phyloP scores from a whole-genome alignment of 805 yeast species.

The Yamadazyma tumulicola region DNA sequence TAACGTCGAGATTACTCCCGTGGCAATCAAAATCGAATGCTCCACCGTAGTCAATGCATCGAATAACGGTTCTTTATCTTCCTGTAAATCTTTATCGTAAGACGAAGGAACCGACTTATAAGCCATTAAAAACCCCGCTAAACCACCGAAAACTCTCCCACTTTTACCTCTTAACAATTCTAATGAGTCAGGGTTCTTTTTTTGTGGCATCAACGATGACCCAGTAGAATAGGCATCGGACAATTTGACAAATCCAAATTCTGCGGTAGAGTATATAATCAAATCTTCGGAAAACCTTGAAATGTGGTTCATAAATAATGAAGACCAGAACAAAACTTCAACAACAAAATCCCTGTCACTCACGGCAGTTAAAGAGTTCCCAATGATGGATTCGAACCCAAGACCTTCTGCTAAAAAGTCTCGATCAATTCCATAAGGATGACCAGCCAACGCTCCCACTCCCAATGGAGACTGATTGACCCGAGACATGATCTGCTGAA shows the following conservation, averaged over 20 bases:
- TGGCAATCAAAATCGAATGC: constrained; percentile 90
- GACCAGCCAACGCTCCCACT: constrained; percentile 98
- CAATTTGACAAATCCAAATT: constrained; percentile 87
- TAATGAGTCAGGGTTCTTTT: constrained; percentile 95
- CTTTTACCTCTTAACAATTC: constrained; percentile 95
- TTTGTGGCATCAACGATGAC: constrained; percentile 97
- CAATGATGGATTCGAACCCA: constrained; percentile 83
- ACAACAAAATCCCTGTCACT: constrained; percentile 97
- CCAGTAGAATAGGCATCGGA: constrained; percentile 99
- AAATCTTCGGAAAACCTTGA: constrained; percentile 94
- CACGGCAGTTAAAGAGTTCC: constrained; percentile 95
- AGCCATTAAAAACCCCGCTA: constrained; percentile 95
- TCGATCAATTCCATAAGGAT: constrained; percentile 98
- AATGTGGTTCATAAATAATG: constrained; percentile 91
- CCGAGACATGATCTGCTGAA: constrained; percentile 75
- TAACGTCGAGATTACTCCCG: constrained; percentile 93
- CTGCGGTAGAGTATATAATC: constrained; percentile 94
- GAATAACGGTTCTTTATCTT: constrained; percentile 97
- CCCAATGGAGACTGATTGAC: constrained; percentile 91
- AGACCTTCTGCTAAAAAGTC: constrained; percentile 78
- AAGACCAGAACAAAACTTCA: constrained; percentile 93
- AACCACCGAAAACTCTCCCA: constrained; percentile 94
- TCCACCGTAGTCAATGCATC: constrained; percentile 88
- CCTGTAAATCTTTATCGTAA: constrained; percentile 97
- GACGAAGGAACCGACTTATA: constrained; percentile 97